These are phyloP conservation scores for Carex scoparia DNA, from an alignment of 176 grass and related monocot species.

Conservation along the genomic window DNA sequence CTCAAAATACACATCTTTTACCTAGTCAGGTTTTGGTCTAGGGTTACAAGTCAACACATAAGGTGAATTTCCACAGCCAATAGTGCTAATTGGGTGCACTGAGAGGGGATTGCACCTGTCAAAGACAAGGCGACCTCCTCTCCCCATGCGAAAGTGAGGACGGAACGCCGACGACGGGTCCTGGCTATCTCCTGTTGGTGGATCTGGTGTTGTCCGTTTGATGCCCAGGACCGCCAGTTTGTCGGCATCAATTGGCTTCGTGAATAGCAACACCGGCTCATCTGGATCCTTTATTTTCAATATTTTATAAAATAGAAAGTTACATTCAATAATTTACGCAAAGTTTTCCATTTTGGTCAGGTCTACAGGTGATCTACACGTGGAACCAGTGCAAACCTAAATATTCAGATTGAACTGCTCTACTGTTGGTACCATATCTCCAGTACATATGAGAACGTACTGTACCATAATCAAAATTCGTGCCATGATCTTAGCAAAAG, in stretches of 20 bases:
- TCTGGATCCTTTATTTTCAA: slow-evolving; percentile 61
- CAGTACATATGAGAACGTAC: background rate
- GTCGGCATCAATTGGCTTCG: slow-evolving; percentile 56
- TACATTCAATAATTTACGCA: slow-evolving; percentile 13
- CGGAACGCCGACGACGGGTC: slow-evolving; percentile 34
- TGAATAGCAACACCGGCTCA: slow-evolving; percentile 82
- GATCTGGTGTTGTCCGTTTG: slow-evolving; percentile 39
- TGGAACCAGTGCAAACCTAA: background rate
- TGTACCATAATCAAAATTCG: background rate
- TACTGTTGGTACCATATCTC: background rate
- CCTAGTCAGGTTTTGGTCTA: slow-evolving; percentile 7
- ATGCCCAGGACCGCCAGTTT: slow-evolving; percentile 68
- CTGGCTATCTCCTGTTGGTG: slow-evolving; percentile 48
- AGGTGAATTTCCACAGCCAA: background rate
- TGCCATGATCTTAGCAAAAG: background rate
- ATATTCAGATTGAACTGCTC: background rate
- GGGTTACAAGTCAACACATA: slow-evolving; percentile 12
- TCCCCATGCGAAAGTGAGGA: slow-evolving; percentile 72
- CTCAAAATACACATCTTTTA: background rate
- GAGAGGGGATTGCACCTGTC: slow-evolving; percentile 74
- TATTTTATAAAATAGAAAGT: slow-evolving; percentile 13
- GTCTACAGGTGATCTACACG: background rate
- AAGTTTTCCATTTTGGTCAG: background rate
- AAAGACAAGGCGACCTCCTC: slow-evolving; percentile 94
- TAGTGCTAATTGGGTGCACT: slow-evolving; percentile 38